A percentile compares a stretch with the other conserved stretches of the same genome.
phyloP scores from a whole-genome alignment of 768 basidiomycete species.

The Chalciporus sphaerocephalus region DNA sequence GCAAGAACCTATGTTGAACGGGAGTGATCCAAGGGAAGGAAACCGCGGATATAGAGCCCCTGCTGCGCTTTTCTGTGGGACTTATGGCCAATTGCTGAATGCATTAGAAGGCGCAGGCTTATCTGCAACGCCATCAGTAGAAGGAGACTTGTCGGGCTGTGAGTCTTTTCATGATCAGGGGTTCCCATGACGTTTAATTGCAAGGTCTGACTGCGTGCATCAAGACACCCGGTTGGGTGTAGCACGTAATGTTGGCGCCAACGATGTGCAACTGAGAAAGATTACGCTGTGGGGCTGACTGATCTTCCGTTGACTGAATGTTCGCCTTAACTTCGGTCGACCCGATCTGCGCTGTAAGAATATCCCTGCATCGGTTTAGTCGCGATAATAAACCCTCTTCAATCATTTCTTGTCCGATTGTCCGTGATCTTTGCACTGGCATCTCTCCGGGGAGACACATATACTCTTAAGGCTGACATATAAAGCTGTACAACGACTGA shows the following conservation, averaged over 20 bases:
- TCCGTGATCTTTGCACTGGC: no score
- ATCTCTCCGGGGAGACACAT: no score
- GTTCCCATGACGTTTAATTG: not conserved
- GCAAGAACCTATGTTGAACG: not conserved
- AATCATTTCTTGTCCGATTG: no score
- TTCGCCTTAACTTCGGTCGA: not conserved
- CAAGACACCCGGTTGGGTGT: conserved; percentile 41
- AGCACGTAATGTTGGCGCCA: conserved; percentile 27
- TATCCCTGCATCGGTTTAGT: no score
- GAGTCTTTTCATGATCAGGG: conserved; percentile 2
- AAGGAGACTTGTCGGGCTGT: conserved; percentile 31
- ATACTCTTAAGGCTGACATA: no score
- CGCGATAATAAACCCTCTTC: no score
- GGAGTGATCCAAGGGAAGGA: not conserved
- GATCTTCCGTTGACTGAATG: not conserved
- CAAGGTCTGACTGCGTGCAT: not conserved
- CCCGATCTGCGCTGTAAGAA: not conserved
- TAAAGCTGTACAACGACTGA: no score
- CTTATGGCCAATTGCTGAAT: conserved; percentile 40
- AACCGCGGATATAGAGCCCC: conserved; percentile 15
- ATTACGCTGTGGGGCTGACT: conserved; percentile 40
- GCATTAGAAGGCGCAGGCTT: conserved; percentile 39
- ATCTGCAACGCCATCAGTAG: conserved; percentile 30
- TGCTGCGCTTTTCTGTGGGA: conserved; percentile 39
- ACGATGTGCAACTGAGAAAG: conserved; percentile 36